A percentile compares a stretch with the other conserved stretches of the same genome.
Conservation (phyloP, 2,329 filamentous ascomycete species). For the Aspergillus terreus region DNA sequence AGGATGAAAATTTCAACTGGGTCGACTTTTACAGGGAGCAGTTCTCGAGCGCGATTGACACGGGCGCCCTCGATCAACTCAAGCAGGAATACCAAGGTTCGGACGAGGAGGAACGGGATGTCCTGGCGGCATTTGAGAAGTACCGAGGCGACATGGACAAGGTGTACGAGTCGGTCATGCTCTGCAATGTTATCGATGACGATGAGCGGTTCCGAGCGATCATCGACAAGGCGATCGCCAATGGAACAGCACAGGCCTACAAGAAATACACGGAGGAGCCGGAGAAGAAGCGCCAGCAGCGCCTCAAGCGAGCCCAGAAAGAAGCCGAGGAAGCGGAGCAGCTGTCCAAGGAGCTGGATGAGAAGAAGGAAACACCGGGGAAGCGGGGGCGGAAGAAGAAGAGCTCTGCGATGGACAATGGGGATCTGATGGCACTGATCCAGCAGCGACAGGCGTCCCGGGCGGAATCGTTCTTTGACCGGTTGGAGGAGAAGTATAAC, state of each 20-base stretch:
- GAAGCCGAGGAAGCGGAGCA: constrained; percentile 72
- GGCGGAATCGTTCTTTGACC: constrained; percentile 62
- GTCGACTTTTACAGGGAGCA: constrained; percentile 82
- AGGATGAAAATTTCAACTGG: constrained; percentile 83
- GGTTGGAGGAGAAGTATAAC: constrained; percentile 73
- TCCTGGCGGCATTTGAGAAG: constrained; percentile 72
- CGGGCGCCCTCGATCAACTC: constrained; percentile 71
- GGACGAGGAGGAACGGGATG: constrained; percentile 75
- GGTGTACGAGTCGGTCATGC: constrained; percentile 80
- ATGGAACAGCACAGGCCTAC: constrained; percentile 63
- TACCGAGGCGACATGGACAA: constrained; percentile 70
- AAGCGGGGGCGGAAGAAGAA: constrained; percentile 11
- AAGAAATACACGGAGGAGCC: constrained; percentile 69
- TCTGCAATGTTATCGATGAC: constrained; percentile 78
- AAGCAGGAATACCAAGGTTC: constrained; percentile 76
- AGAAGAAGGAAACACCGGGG: constrained; percentile 53
- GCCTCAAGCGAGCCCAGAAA: constrained; percentile 59
- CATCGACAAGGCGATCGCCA: constrained; percentile 74
- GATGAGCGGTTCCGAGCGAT: constrained; percentile 79
- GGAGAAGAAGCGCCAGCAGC: constrained; percentile 58
- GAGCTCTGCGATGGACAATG: constrained; percentile 30
- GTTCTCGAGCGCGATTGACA: constrained; percentile 71
- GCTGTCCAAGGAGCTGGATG: constrained; percentile 69
- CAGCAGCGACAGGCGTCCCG: constrained; percentile 65
- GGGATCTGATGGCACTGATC: constrained; percentile 68